Evolutionary conservation across 2,329 filamentous ascomycete genomes (phyloP).

Genomic region (Paraconiothyrium brasiliense): DNA sequence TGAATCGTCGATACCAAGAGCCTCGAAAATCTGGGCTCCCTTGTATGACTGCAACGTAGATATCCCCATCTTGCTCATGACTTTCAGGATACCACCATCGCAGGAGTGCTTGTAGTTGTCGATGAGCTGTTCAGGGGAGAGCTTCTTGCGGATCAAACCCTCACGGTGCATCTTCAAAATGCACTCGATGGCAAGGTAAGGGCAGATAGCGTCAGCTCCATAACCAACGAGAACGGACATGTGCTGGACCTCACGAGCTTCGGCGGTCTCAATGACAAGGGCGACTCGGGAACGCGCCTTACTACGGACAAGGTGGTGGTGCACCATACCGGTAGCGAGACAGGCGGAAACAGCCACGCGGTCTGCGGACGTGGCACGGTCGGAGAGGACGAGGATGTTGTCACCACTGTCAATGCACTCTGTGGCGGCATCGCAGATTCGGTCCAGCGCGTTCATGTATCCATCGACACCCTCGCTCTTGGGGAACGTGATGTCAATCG

Average conservation of each 20-base stretch:
- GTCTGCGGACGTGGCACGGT: conserved; percentile 83
- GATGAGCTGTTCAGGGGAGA: conserved; percentile 82
- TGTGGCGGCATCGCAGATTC: conserved; percentile 85
- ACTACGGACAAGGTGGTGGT: conserved; percentile 94
- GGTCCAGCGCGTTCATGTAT: conserved; percentile 86
- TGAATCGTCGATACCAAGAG: conserved; percentile 88
- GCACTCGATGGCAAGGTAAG: conserved; percentile 94
- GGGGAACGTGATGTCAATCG: conserved; percentile 91
- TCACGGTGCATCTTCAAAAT: conserved; percentile 97
- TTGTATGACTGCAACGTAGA: conserved; percentile 97
- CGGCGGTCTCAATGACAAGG: conserved; percentile 88
- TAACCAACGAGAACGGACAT: conserved; percentile 99
- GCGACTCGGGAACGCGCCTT: conserved; percentile 93
- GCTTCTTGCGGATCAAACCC: conserved; percentile 88
- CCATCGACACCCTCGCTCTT: conserved; percentile 84
- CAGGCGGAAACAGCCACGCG: conserved; percentile 87
- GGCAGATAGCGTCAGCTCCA: conserved; percentile 92
- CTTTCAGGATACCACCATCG: conserved; percentile 95
- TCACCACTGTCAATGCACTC: conserved; percentile 84
- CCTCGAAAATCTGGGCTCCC: conserved; percentile 97
- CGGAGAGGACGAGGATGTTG: conserved; percentile 87
- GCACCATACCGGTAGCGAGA: conserved; percentile 89
- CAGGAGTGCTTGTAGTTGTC: conserved; percentile 97
- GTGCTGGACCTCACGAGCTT: conserved; percentile 96
- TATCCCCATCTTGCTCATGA: conserved; percentile 99